A percentile compares a stretch with the other conserved stretches of the same genome.
phyloP scores from a whole-genome alignment of 2,329 filamentous ascomycete genomes.

The Sarocladium kiliense region DNA sequence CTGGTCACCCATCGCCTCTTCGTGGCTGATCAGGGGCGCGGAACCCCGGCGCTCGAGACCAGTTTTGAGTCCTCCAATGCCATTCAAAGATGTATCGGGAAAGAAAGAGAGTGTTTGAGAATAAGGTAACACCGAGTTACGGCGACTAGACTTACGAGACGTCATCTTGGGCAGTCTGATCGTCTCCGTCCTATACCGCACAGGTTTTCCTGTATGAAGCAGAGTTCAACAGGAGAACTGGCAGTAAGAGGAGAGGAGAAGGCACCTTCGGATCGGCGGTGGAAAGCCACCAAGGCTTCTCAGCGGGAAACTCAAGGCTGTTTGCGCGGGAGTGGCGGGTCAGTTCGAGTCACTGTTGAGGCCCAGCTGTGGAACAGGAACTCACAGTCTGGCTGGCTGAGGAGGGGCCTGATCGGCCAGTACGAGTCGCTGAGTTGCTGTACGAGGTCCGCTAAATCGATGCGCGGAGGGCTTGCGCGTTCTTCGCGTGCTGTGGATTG shows the following conservation, averaged over 20 bases:
- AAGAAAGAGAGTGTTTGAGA: slow-evolving; percentile 28
- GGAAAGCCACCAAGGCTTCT: neutral
- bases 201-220: slow-evolving; percentile 28
- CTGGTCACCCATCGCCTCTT: neutral
- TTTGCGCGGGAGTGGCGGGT: neutral
- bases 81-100: slow-evolving; percentile 16
- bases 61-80: slow-evolving; percentile 10
- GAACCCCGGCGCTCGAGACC: neutral
- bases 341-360: neutral
- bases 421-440: neutral
- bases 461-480: neutral
- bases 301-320: neutral
- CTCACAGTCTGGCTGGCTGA: neutral
- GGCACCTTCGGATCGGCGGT: neutral
- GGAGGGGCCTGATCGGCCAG: neutral
- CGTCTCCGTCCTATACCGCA: slow-evolving; percentile 3
- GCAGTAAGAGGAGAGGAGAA: neutral
- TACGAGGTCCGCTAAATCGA: neutral
- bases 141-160: slow-evolving; percentile 40
- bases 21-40: neutral
- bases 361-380: neutral
- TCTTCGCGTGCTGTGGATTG: neutral
- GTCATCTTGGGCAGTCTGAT: slow-evolving; percentile 33
- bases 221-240: slow-evolving; percentile 1
- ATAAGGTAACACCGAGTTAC: slow-evolving; percentile 27